These are phyloP conservation scores for Ceratocystis papillata DNA, from an alignment of 2,329 filamentous ascomycete genomes.

Conservation along the genomic window DNA sequence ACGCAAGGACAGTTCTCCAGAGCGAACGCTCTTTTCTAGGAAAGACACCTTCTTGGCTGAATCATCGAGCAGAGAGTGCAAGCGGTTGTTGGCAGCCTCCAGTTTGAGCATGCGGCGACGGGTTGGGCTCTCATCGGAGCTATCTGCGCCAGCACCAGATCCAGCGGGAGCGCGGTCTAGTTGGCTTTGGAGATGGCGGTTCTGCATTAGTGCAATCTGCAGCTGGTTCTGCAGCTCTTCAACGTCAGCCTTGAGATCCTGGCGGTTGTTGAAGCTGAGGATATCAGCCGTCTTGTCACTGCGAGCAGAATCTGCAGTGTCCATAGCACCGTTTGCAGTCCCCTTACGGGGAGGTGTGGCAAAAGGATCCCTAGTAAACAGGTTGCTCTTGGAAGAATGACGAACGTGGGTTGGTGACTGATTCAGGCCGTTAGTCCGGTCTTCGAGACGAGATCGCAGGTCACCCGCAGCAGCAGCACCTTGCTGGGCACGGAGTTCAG, in stretches of 20 bases:
- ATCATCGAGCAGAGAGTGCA: conserved; percentile 91
- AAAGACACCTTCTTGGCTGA: conserved; percentile 85
- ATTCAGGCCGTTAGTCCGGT: conserved; percentile 67
- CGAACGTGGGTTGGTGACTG: conserved; percentile 57
- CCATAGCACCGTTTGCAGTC: conserved; percentile 49
- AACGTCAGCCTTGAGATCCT: conserved; percentile 82
- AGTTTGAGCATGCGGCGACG: conserved; percentile 76
- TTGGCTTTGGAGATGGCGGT: conserved; percentile 81
- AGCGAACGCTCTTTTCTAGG: conserved; percentile 74
- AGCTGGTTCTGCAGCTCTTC: conserved; percentile 90
- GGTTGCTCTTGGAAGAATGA: conserved; percentile 48
- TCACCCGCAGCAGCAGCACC: conserved; percentile 30
- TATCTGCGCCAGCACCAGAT: conserved; percentile 3
- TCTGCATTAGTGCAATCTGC: conserved; percentile 90
- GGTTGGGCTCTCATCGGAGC: conserved; percentile 62
- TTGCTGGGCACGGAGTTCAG: conserved; percentile 54
- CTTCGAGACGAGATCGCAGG: conserved; percentile 60
- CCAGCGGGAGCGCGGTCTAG: conserved; percentile 55
- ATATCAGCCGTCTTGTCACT: conserved; percentile 75
- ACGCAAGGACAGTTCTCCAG: conserved; percentile 75
- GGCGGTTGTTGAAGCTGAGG: conserved; percentile 70
- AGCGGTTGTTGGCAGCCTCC: conserved; percentile 78
- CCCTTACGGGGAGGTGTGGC: conserved; percentile 40
- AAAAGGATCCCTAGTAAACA: conserved; percentile 8
- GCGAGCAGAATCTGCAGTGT: conserved; percentile 57